Evolutionary conservation across 2,329 filamentous ascomycete genomes (phyloP), one percentile per base, ranked within the genome.

Genomic region (Cercospora sp.): DNA sequence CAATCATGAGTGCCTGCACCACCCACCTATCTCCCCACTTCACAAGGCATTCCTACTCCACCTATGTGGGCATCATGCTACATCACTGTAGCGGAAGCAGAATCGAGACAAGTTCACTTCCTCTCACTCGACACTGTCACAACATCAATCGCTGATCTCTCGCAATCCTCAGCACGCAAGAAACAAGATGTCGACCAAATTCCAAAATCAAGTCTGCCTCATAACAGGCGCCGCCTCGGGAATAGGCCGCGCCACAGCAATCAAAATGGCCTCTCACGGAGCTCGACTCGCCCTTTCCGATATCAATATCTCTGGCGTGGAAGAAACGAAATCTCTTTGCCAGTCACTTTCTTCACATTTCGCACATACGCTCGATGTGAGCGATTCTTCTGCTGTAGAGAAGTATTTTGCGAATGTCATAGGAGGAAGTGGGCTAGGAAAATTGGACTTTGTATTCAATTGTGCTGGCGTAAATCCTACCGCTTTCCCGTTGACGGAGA

Each of bases 181-280:
- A 8, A n/a, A 43, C 37, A 51, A 57, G 58, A 65, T 55, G 66
- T 68, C 53, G 21, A 37, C 45, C 13, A 66, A 65, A 40, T 76
- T 78, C 66, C 67, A 68, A 3, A 66, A 65, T 37, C 73, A 73
- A 69, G 69, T 76, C 8, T 73, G 72, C 64, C 72, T 78, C 34
- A 75, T 78, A 24, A 78, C 76, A 4, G 76, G 76, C 61, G 76
- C 76, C 12, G 75, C 72, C 8, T 74, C 71, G 24, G 82, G 81
- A 3, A 84, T 83, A 49, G 81, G 81, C 21, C 74, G 80, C 5
- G 80, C 80, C 24, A 80, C 80, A 5, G 81, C 82, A 12, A 72
- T 81, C 34, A 81, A 82, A 6, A 82, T 85, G 73, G 79, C 79
- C 10, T 75, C 72, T 4, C 79, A 81, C 55, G 82, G 82, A 40